Evolutionary conservation across 2,329 filamentous ascomycete species (phyloP), one percentile per base, ranked within the genome.

Genomic region (Aspergillus texensis): DNA sequence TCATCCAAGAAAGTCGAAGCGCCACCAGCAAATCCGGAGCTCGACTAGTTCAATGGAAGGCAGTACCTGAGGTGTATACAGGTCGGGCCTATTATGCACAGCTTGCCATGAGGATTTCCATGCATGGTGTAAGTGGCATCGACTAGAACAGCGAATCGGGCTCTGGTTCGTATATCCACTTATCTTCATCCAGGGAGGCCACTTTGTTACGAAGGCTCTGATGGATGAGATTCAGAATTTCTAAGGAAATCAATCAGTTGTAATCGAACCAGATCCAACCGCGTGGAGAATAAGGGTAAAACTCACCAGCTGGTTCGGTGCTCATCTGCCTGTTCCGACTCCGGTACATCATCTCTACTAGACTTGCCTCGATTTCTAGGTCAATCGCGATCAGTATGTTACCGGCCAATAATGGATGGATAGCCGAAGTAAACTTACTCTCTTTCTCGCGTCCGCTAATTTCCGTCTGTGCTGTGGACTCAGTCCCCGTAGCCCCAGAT

Each of bases 81-180:
- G 41, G 24, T 43, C 6, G 28, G 32, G 3, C 19, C 24, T 32
- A 60, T 30, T 50, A 32, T 24, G 11, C 26, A 24, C 52, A 57
- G 9, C 53, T n/a, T 53, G 43, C 39, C 46, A 64, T 53, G 26
- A 43, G 45, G 58, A 48, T 53, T 60, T 34, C 14, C 5, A 61
- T 62, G 62, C 62, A 64, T 68, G 58, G 57, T 32, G 32, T 24
- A 41, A 32, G 58, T 12, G 34, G 54, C 59, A 56, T 45, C 32
- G 10, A 10, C 73, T 68, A 77, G 45, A 67, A 68, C 32, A 57
- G 73, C 59, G 69, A 77, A 65, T 83, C 80, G 60, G 86, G 84
- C 70, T 92, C 90, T 2, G 86, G 82, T 75, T 94, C 92, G 78
- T 91, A 96, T 89, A 96, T 96, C 93, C 93, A 97, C 71, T 89